phyloP scores from a whole-genome alignment of 2,329 filamentous ascomycete genomes.

The Aschersonia sp. region DNA sequence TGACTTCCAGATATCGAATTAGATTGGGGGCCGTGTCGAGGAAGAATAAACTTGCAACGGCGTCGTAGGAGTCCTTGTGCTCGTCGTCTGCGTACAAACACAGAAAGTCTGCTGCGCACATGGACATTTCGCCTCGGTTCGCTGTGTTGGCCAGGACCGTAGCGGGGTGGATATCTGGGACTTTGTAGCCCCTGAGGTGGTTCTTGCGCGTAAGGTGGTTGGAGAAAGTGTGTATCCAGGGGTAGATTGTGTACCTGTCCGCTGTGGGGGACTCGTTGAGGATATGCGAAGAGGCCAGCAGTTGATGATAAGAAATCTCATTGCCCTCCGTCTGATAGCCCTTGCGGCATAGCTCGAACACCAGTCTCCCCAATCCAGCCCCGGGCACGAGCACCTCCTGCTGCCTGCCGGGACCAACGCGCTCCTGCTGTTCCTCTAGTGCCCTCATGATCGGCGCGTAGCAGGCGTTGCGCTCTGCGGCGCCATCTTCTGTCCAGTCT shows the following conservation, averaged over 20 bases:
- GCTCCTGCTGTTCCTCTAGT: constrained; percentile 35
- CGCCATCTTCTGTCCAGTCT: constrained; percentile 78
- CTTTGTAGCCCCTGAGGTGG: constrained; percentile 56
- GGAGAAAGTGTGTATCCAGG: constrained; percentile 78
- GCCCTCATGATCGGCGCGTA: constrained; percentile 60
- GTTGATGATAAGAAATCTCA: constrained; percentile 91
- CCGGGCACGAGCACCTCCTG: constrained; percentile 72
- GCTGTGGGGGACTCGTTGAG: constrained; percentile 50
- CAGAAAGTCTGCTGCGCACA: constrained; percentile 87
- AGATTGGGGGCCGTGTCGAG: constrained; percentile 93
- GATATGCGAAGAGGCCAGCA: constrained; percentile 70
- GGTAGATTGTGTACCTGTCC: constrained; percentile 59
- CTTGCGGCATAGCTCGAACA: constrained; percentile 66
- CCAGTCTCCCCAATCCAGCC: constrained; percentile 73
- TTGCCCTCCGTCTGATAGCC: constrained; percentile 77
- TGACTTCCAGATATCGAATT: constrained; percentile 76
- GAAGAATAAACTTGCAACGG: constrained; percentile 85
- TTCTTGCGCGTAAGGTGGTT: constrained; percentile 63
- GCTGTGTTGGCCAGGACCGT: constrained; percentile 28
- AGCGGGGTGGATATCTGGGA: constrained; percentile 71
- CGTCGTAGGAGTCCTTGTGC: constrained; percentile 54
- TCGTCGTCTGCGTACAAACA: constrained; percentile 60
- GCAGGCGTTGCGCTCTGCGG: constrained; percentile 57
- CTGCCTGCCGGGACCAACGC: constrained; percentile 17
- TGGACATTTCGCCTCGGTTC: constrained; percentile 58